A percentile compares a stretch with the other conserved stretches of the same genome.
Conservation (phyloP, 148 eudicot genomes). For the Chenopodium formosanum region DNA sequence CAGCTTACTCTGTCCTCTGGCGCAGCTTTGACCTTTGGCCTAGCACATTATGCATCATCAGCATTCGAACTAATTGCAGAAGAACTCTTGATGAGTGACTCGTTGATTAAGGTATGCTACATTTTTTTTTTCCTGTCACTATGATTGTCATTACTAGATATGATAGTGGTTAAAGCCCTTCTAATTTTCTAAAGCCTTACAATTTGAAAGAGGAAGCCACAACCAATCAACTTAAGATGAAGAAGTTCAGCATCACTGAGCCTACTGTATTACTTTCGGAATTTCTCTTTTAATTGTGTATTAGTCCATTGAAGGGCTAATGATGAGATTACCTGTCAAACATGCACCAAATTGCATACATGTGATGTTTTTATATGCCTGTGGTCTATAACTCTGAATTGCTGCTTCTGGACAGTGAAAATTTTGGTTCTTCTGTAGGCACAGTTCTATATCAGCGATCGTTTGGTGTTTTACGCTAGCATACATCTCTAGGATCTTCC, state of each 20-base stretch:
- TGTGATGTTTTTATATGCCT: not conserved
- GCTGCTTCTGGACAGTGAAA: not conserved
- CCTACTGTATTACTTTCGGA: no score
- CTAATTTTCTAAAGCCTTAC: not conserved
- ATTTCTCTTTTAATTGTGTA: no score
- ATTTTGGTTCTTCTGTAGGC: not conserved
- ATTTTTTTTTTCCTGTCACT: slow-evolving; percentile 12
- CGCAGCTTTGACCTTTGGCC: slow-evolving; percentile 84
- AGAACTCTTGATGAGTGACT: slow-evolving; percentile 95
- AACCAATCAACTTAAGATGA: no score
- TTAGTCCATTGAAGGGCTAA: no score
- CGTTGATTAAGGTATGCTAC: slow-evolving; percentile 71
- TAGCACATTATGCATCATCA: slow-evolving; percentile 69
- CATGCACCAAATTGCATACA: not conserved
- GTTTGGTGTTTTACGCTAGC: not conserved
- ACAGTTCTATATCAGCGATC: not conserved
- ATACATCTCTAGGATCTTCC: not conserved
- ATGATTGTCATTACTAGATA: slow-evolving; percentile 4
- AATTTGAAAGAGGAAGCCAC: not conserved
- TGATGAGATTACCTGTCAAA: not conserved
- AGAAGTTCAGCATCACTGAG: no score
- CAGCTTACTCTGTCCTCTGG: slow-evolving; percentile 80
- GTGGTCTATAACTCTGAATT: not conserved
- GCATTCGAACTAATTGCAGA: slow-evolving; percentile 90
- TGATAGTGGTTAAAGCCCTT: not conserved